phyloP scores from a whole-genome alignment of 805 yeast species.

The Yamadazyma kitorensis region DNA sequence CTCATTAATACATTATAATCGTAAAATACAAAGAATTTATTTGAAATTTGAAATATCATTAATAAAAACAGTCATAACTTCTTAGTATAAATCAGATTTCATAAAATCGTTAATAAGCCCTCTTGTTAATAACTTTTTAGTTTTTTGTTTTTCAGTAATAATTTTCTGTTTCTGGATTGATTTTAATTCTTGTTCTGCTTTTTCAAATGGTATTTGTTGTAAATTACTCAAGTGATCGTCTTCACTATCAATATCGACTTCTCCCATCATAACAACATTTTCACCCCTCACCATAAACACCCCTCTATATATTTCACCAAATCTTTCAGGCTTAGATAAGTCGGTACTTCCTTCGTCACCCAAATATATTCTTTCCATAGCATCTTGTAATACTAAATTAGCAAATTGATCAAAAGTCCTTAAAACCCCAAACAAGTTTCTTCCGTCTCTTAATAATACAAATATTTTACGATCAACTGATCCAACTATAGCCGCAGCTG shows the following conservation, averaged over 20 bases:
- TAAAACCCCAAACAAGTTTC: conserved; percentile 80
- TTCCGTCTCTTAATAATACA: conserved; percentile 86
- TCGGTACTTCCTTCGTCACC: conserved; percentile 35
- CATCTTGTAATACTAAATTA: conserved; percentile 87
- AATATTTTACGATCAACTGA: conserved; percentile 81
- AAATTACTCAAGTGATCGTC: conserved; percentile 61
- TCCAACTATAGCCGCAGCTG: conserved; percentile 87
- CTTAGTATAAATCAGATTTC: conserved; percentile 52
- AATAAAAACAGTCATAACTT: too few relatives aligned
- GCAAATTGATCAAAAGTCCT: conserved; percentile 96
- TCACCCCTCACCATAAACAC: conserved; percentile 92
- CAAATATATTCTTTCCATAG: conserved; percentile 79
- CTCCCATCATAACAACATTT: conserved; percentile 91
- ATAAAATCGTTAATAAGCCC: conserved; percentile 60
- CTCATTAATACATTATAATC: too few relatives aligned
- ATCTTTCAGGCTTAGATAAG: conserved; percentile 35
- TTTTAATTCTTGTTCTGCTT: conserved; percentile 50
- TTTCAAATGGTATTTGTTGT: conserved; percentile 57
- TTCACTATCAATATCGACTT: conserved; percentile 84
- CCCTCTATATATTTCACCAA: conserved; percentile 77
- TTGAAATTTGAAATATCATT: too few relatives aligned
- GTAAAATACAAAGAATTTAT: too few relatives aligned
- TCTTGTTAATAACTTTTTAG: conserved; percentile 47
- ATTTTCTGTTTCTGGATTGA: conserved; percentile 28
- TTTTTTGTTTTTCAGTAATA: conserved; percentile 41